A percentile compares a stretch with the other conserved stretches of the same genome.
Evolutionary conservation across 345 rosid genomes (phyloP).

Genomic region (Eutrema heterophyllum): DNA sequence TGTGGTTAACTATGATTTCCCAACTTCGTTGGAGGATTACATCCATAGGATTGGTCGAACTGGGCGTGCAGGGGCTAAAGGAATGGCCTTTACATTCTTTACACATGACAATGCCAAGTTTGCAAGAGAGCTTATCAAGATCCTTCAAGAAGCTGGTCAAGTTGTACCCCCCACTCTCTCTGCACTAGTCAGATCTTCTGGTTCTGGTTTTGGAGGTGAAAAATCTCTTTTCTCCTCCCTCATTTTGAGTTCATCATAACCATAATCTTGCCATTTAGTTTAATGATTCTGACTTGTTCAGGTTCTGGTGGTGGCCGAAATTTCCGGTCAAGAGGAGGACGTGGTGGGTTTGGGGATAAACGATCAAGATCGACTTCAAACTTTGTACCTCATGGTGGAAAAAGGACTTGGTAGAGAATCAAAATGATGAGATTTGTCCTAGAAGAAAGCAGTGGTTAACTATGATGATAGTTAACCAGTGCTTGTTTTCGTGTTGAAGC

Average conservation of each 20-base stretch:
- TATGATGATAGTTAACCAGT: neutral
- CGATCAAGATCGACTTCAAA: constrained; percentile 67
- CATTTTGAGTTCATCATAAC: neutral
- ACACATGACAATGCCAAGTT: constrained; percentile 79
- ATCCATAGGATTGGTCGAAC: constrained; percentile 97
- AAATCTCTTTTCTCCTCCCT: neutral
- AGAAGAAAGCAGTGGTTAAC: neutral
- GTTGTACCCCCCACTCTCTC: constrained; percentile 64
- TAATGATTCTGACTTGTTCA: constrained; percentile 7
- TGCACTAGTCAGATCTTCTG: constrained; percentile 47
- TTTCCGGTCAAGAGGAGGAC: constrained; percentile 75
- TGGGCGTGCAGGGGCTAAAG: constrained; percentile 97
- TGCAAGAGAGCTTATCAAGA: constrained; percentile 83
- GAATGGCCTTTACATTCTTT: constrained; percentile 81
- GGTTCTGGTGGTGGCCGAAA: constrained; percentile 57
- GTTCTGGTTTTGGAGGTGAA: constrained; percentile 56
- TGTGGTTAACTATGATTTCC: constrained; percentile 96
- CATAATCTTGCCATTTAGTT: neutral
- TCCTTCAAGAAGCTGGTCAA: constrained; percentile 89
- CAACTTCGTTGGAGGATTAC: constrained; percentile 85
- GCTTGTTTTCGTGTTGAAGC: constrained; percentile 13
- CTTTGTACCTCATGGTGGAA: constrained; percentile 62
- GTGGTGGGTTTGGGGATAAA: constrained; percentile 69
- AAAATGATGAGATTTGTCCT: neutral
- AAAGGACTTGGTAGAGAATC: constrained; percentile 49